Percentiles rank a stretch among this genome's conserved stretches.
phyloP scores from a whole-genome alignment of 1,284 basidiomycete genomes.

The Schizophyllum amplum region DNA sequence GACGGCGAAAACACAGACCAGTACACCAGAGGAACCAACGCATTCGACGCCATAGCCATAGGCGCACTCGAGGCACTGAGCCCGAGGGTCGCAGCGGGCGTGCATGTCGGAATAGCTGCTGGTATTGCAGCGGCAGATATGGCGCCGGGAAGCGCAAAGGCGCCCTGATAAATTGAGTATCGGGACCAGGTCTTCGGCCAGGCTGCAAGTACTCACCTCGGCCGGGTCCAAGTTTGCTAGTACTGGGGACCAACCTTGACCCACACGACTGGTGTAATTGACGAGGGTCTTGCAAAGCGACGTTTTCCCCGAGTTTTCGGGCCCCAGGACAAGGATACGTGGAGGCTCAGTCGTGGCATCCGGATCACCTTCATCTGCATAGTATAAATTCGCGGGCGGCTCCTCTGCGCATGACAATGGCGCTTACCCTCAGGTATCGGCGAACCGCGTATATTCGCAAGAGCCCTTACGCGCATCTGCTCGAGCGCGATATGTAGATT shows the following conservation, averaged over 20 bases:
- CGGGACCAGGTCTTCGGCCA: constrained; percentile 5
- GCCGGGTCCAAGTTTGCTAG: constrained; percentile 85
- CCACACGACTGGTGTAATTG: constrained; percentile 82
- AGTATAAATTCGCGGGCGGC: not conserved
- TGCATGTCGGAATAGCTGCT: constrained; percentile 78
- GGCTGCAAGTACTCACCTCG: constrained; percentile 56
- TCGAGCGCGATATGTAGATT: constrained; percentile 92
- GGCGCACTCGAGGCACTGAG: constrained; percentile 84
- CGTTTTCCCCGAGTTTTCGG: constrained; percentile 91
- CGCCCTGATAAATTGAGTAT: constrained; percentile 49
- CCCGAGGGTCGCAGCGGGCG: constrained; percentile 81
- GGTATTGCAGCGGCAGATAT: constrained; percentile 74
- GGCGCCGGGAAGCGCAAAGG: constrained; percentile 81
- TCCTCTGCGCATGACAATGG: constrained; percentile 15
- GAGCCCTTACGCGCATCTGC: constrained; percentile 80
- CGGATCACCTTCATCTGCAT: not conserved
- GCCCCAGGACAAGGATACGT: constrained; percentile 85
- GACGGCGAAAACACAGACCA: constrained; percentile 48
- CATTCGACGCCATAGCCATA: constrained; percentile 69
- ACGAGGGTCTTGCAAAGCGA: constrained; percentile 82
- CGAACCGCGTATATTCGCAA: constrained; percentile 48
- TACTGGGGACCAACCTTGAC: constrained; percentile 77
- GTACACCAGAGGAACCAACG: constrained; percentile 81
- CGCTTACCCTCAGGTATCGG: constrained; percentile 39
- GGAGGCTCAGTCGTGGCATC: constrained; percentile 54